Evolutionary conservation across 805 yeast genomes (phyloP), one percentile per base, ranked within the genome.

Genomic region (Suhomyces emberorum): DNA sequence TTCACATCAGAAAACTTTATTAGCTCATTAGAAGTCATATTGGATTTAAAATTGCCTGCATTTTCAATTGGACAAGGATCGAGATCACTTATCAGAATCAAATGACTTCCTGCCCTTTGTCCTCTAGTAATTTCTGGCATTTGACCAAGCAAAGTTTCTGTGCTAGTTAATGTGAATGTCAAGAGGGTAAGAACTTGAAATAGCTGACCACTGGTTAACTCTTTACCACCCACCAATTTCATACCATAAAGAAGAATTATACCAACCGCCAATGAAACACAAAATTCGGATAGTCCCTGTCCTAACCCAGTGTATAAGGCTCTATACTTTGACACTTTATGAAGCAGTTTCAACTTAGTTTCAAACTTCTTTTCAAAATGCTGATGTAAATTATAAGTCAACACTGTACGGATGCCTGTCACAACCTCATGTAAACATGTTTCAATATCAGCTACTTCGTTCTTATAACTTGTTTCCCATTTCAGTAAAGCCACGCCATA

Each of bases 51-150:
- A 9, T 32, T 32, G 0, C 81, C 80, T 9, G 38, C 43, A 1
- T 48, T 48, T 43, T 76, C 80, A 18, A 57, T 44, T 3, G 47
- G 37, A 32, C 68, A 65, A 11, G 63, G 57, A 4, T 49, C 45
- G 15, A 65, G 39, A 1, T 55, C 50, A 18, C 73, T 39, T 2
- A 83, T 48, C 15, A 60, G 56, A 36, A 74, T 60, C 1, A 83
- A 59, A 32, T 49, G 51, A 2, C 75, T 69, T 0, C 81, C 87
- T 7, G 86, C 87, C 48, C 89, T 63, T 51, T 86, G 81, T 1
- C 95, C 96, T 40, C 88, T 74, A 15, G 83, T 74, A 3, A 88
- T 72, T 41, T 82, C 85, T 0, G 98, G 96, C n/a, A 89, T 63
- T 39, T 81, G 78, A 11, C 70, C 58, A 28, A 88, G 61, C 17